Conservation (phyloP, 2,329 filamentous ascomycete genomes). For the Cercospora zeina region DNA sequence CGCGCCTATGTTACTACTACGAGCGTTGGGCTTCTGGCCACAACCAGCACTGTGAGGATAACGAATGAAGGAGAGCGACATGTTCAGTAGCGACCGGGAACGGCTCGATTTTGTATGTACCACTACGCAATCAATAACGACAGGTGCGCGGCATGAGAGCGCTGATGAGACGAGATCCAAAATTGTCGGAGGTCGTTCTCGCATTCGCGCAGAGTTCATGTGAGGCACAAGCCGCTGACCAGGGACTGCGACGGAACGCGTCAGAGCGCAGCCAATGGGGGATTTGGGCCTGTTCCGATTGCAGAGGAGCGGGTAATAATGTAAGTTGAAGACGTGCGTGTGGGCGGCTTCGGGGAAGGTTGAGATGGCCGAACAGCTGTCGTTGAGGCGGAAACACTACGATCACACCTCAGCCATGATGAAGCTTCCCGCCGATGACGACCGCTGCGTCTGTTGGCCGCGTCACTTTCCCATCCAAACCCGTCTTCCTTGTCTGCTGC, state of each 20-base stretch:
- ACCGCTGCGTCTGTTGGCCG: not conserved
- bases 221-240: slow-evolving; percentile 1
- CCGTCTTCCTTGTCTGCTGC: not conserved
- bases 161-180: not conserved
- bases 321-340: not conserved
- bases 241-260: not conserved
- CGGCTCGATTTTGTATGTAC: slow-evolving; percentile 23
- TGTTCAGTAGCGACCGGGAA: not conserved
- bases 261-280: slow-evolving; percentile 11
- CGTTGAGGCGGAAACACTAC: not conserved
- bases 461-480: not conserved
- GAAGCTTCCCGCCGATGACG: not conserved
- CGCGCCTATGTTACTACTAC: slow-evolving; percentile 19
- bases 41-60: slow-evolving; percentile 17
- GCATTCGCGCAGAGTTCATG: slow-evolving; percentile 3
- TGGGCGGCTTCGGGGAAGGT: not conserved
- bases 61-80: slow-evolving; percentile 4
- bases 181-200: not conserved
- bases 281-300: not conserved
- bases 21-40: slow-evolving; percentile 20
- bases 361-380: not conserved
- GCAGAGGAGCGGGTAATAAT: not conserved
- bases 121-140: slow-evolving; percentile 19
- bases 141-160: slow-evolving; percentile 5
- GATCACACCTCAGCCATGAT: not conserved